These are phyloP conservation scores for Colletotrichum acutatum DNA, from an alignment of 2,329 filamentous ascomycete species.

Conservation along the genomic window DNA sequence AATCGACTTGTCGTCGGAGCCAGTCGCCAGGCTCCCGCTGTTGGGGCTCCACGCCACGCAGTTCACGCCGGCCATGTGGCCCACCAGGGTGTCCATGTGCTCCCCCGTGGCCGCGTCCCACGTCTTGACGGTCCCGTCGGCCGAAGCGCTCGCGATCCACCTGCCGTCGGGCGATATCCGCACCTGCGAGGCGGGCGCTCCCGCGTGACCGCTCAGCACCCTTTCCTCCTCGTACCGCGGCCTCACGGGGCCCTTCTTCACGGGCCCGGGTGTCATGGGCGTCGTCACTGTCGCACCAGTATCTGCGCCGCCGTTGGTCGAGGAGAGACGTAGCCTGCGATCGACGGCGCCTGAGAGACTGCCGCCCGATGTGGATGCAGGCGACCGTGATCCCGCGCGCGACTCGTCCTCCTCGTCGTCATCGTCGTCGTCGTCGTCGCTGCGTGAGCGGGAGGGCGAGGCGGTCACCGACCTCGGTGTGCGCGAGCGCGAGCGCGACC, in stretches of 20 bases:
- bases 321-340: conserved; percentile 33
- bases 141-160: conserved; percentile 90
- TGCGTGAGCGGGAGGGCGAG: conserved; percentile 42
- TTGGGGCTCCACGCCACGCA: conserved; percentile 96
- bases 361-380: conserved; percentile 42
- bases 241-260: conserved; percentile 27
- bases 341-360: conserved; percentile 33
- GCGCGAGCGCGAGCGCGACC: conserved; percentile 37
- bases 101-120: conserved; percentile 85
- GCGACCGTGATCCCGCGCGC: conserved; percentile 46
- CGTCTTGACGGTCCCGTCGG: conserved; percentile 90
- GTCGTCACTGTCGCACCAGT: conserved; percentile 38
- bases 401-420: conserved; percentile 32
- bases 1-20: conserved; percentile 96
- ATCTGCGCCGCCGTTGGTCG: conserved; percentile 41
- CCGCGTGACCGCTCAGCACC: conserved; percentile 80
- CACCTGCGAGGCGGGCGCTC: conserved; percentile 79
- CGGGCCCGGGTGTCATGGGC: conserved; percentile 37
- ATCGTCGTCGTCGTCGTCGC: conserved; percentile 25
- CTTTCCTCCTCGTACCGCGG: conserved; percentile 46
- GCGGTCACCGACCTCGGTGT: conserved; percentile 36
- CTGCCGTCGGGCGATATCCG: conserved; percentile 91
- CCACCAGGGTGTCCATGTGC: conserved; percentile 89
- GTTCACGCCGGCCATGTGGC: conserved; percentile 91
- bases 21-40: conserved; percentile 86